Evolutionary conservation across 2,329 filamentous ascomycete species (phyloP).

Genomic region (Trichoderma sp.): DNA sequence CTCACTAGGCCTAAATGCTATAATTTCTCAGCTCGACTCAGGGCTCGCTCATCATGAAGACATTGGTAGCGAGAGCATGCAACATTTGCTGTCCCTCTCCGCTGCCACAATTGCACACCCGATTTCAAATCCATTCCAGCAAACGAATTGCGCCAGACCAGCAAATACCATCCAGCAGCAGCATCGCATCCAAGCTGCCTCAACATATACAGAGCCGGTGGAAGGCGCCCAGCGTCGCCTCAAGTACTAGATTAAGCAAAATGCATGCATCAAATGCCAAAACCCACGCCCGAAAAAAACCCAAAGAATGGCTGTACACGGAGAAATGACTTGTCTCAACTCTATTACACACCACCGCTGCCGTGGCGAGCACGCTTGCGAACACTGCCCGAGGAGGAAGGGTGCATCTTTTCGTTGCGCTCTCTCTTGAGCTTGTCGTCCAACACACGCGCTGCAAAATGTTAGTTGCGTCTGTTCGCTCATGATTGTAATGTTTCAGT

Average conservation of each 20-base stretch:
- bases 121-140: neutral
- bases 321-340: neutral
- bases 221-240: neutral
- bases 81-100: neutral
- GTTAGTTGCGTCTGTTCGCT: constrained; percentile 26
- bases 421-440: constrained; percentile 68
- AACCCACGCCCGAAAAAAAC: neutral
- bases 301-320: neutral
- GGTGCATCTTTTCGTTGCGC: constrained; percentile 60
- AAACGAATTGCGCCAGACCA: neutral
- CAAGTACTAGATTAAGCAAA: neutral
- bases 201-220: neutral
- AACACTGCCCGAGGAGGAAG: constrained; percentile 46
- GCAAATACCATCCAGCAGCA: neutral
- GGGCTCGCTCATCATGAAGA: neutral
- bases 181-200: neutral
- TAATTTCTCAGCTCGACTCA: neutral
- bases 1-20: neutral
- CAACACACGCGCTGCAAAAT: constrained; percentile 57
- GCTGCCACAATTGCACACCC: neutral
- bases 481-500: neutral
- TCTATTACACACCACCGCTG: constrained; percentile 33
- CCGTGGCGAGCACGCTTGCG: constrained; percentile 62
- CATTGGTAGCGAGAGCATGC: neutral
- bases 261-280: neutral